Evolutionary conservation across 1,284 basidiomycete genomes (phyloP), one percentile per base, ranked within the genome.

Genomic region (Pholiota adiposa): DNA sequence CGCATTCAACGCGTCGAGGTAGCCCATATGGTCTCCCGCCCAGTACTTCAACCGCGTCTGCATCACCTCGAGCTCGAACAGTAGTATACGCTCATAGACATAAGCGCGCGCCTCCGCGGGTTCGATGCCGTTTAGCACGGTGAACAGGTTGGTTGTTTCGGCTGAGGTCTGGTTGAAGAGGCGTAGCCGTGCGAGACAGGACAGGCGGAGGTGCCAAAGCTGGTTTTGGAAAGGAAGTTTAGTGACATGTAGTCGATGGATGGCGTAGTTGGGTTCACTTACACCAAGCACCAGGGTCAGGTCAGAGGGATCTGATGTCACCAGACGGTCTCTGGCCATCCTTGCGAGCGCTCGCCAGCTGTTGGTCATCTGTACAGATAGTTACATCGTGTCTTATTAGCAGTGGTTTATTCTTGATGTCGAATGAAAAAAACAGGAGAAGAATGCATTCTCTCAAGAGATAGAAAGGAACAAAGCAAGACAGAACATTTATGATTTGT

Each of bases 201-300:
- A 85, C 4, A 93, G 80, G 7, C 91, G 90, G 41, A 94, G 84
- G 69, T 88, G 90, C 92, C 92, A 94, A 23, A 93, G 82, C 90
- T 93, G 25, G 52, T 40, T 34, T 36, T 6, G 12, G 46, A 29
- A 8, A 33, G 33, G 23, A 38, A 51, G 33, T 48, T 23, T 58
- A n/a, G n/a, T n/a, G n/a, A n/a, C n/a, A n/a, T n/a, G n/a, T 6
- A 27, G 29, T 31, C 19, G 19, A 25, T 40, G 41, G 18, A 8
- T 33, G 44, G 41, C 7, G 21, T 34, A 16, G 16, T 57, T 38
- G n/a, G 46, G 18, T 38, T n/a, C 25, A 38, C 38, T 77, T 71
- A 92, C 91, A 54, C 83, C 85, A 31, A 94, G 77, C 58, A 93
- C 83, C 59, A 83, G 78, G 19, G 74, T 70, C 34, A 91, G 68